Conservation (phyloP, 257 asterid species). For the Salvia miltiorrhiza region DNA sequence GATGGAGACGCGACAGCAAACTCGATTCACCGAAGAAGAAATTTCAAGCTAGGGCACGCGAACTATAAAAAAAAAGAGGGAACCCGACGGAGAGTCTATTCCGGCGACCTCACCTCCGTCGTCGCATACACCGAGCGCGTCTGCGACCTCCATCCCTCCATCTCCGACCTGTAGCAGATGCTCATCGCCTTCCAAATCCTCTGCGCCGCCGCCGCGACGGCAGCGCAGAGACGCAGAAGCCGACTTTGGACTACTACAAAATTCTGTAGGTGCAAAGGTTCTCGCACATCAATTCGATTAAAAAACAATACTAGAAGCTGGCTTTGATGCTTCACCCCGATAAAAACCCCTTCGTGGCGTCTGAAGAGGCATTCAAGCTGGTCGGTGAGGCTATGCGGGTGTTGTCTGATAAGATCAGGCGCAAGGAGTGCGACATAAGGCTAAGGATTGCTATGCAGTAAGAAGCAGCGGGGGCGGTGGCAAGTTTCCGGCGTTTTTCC, state of each 20-base stretch:
- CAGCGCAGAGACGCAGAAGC: not conserved
- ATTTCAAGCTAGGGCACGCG: too few species aligned
- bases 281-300: constrained; percentile 51
- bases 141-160: constrained; percentile 44
- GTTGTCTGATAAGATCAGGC: constrained; percentile 64
- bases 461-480: constrained; percentile 40
- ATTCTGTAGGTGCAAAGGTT: constrained; percentile 71
- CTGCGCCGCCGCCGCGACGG: constrained; percentile 39
- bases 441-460: constrained; percentile 71
- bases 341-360: constrained; percentile 53
- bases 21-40: too few species aligned
- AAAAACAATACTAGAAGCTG: constrained; percentile 72
- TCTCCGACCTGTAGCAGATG: constrained; percentile 56
- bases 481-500: too few species aligned
- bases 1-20: too few species aligned
- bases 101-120: constrained; percentile 62
- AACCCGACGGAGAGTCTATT: too few species aligned
- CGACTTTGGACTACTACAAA: constrained; percentile 56
- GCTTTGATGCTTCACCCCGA: constrained; percentile 83
- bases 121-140: constrained; percentile 65
- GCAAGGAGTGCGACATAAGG: constrained; percentile 69
- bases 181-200: constrained; percentile 63
- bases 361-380: constrained; percentile 81
- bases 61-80: too few species aligned
- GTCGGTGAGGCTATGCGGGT: constrained; percentile 77